Percentiles rank a stretch among this genome's conserved stretches.
Evolutionary conservation across 139 green algal species (phyloP).

Genomic region (Closterium sp.): DNA sequence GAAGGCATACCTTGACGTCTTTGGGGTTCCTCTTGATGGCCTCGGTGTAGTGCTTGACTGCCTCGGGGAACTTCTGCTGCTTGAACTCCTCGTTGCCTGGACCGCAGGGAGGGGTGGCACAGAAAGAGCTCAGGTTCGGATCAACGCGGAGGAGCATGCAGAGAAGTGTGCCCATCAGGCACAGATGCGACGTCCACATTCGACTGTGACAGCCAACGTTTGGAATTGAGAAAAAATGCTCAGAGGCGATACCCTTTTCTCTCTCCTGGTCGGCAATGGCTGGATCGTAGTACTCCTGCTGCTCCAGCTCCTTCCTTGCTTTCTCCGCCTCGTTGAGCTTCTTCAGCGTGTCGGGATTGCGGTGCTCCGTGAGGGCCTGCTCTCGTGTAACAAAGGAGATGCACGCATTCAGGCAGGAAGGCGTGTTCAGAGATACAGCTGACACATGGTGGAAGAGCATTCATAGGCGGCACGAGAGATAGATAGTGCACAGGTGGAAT

Average conservation of each 20-base stretch:
- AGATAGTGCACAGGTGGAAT: neutral
- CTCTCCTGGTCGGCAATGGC: constrained; percentile 75
- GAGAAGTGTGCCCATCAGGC: neutral
- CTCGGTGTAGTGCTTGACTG: constrained; percentile 92
- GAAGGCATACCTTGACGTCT: constrained; percentile 82
- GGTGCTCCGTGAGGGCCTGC: constrained; percentile 81
- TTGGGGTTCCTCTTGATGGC: constrained; percentile 91
- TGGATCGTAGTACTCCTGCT: constrained; percentile 86
- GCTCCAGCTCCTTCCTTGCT: constrained; percentile 71
- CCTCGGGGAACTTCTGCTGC: constrained; percentile 82
- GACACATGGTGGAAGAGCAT: neutral
- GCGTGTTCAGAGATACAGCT: too few species aligned
- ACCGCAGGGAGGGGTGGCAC: neutral
- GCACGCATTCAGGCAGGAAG: neutral
- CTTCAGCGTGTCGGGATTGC: constrained; percentile 94
- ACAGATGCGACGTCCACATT: neutral
- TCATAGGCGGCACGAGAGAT: neutral
- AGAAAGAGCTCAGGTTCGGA: neutral
- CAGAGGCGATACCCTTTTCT: constrained; percentile 39
- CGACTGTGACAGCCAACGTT: neutral
- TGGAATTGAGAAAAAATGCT: neutral
- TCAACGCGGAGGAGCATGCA: neutral
- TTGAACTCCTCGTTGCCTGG: constrained; percentile 93
- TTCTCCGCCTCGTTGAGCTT: constrained; percentile 88
- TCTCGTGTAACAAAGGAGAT: neutral